Evolutionary conservation across 2,329 filamentous ascomycete genomes (phyloP), one percentile per base, ranked within the genome.

Genomic region (Microcyclosporella mali): DNA sequence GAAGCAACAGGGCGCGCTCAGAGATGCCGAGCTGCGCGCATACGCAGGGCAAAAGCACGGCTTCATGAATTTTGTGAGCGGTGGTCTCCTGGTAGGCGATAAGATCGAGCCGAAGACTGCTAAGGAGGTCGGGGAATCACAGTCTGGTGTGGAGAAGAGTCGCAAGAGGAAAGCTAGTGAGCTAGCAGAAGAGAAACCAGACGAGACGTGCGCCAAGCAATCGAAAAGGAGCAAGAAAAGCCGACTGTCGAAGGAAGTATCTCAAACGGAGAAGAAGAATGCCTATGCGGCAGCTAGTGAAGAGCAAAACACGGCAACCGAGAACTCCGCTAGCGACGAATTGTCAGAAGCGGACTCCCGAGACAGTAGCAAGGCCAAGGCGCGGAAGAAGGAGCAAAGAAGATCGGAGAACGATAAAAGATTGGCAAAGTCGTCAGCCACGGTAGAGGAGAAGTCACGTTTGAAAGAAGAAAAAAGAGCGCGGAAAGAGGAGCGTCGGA

Each of bases 21-120:
- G 85, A 43, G 81, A 86, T 56, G 68, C 84, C 32, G 84, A 85
- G 70, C 75, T 86, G 57, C 80, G 79, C 49, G 70, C 81, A 34
- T 94, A 88, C 61, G 76, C 86, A 41, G 81, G 84, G 54, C 75
- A 78, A 57, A 86, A 82, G 65, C 89, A 82, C 69, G 88, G 88
- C 1, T 73, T 77, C 8, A 86, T 95, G 73, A 79, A 82, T 37
- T 98, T 98, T 65, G 83, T 98, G 17, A 81, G 75, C 45, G 92
- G 88, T n/a, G 92, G 90, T 0, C 75, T 88, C 43, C 60, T 84
- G 49, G 72, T 78, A 4, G 78, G 78, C 10, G 77, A 80, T 47
- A 74, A 75, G 58, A 70, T 74, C 43, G 67, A 75, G 52, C 61
- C 51, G 2, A 44, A 45, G 37, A 43, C 45, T 6, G 52, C 70